These are phyloP conservation scores for Eurotiales sp. DNA, from an alignment of 2,329 filamentous ascomycete species.

Conservation along the genomic window DNA sequence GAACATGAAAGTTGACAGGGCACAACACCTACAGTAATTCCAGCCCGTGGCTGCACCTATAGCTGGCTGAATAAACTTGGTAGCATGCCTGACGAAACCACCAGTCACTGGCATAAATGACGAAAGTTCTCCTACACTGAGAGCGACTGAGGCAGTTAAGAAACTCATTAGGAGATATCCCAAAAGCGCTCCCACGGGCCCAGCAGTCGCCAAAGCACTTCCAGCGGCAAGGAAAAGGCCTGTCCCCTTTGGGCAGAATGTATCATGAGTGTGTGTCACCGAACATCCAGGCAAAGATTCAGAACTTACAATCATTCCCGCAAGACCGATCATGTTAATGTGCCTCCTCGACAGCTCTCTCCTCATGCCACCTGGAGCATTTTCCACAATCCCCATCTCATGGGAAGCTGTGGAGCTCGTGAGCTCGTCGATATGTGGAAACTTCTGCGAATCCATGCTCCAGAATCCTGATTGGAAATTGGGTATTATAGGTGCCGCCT, in stretches of 20 bases:
- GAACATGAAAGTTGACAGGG: too few relatives aligned
- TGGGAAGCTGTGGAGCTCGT: not conserved
- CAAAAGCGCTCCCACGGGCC: conserved; percentile 51
- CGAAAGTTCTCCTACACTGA: conserved; percentile 55
- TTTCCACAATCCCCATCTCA: conserved; percentile 1
- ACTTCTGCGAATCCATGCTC: not conserved
- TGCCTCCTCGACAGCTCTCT: conserved; percentile 4
- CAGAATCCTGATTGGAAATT: too few relatives aligned
- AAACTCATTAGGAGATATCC: conserved; percentile 52
- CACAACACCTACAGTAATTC: conserved; percentile 44
- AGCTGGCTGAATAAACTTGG: not conserved
- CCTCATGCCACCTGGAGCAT: not conserved
- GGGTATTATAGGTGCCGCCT: too few relatives aligned
- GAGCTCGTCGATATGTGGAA: not conserved
- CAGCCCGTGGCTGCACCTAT: conserved; percentile 1
- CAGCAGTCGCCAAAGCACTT: conserved; percentile 48
- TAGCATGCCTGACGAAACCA: conserved; percentile 50
- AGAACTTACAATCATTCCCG: conserved; percentile 4
- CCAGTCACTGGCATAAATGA: conserved; percentile 52
- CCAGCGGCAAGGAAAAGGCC: conserved; percentile 56
- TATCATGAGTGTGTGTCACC: not conserved
- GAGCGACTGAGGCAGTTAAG: conserved; percentile 49
- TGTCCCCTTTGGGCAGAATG: conserved; percentile 34
- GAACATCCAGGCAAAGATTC: not conserved
- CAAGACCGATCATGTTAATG: conserved; percentile 5